Evolutionary conservation across 1,284 basidiomycete genomes (phyloP).

Genomic region (Rhodotorula sp.): DNA sequence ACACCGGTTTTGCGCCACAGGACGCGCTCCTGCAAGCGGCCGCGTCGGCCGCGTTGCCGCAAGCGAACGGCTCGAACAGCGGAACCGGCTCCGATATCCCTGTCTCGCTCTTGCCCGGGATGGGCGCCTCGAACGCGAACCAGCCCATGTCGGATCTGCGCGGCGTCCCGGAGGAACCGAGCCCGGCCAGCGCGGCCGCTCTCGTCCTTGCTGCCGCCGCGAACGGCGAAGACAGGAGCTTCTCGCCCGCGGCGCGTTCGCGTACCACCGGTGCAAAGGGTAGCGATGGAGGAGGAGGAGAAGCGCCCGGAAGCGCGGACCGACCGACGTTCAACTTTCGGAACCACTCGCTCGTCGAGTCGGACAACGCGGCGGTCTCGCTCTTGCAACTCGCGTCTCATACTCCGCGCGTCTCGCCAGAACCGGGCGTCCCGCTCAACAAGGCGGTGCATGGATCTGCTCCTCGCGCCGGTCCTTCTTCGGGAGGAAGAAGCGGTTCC

Average conservation of each 20-base stretch:
- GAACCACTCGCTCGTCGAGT: conserved; percentile 33
- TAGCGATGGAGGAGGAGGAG: conserved; percentile 1
- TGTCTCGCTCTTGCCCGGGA: neutral
- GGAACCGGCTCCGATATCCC: neutral
- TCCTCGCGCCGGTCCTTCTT: neutral
- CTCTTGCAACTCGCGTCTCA: conserved; percentile 41
- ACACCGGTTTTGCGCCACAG: conserved; percentile 14
- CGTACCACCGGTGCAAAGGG: neutral
- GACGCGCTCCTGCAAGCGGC: conserved; percentile 1
- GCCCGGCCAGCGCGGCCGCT: conserved; percentile 11
- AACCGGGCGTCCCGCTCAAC: conserved; percentile 22
- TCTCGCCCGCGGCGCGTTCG: neutral
- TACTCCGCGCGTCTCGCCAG: conserved; percentile 38
- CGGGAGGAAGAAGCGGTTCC: neutral
- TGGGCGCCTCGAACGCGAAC: conserved; percentile 7
- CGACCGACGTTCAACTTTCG: neutral
- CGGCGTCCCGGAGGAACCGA: conserved; percentile 23
- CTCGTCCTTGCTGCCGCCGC: conserved; percentile 13
- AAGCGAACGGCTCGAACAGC: neutral
- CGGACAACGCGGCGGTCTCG: conserved; percentile 44
- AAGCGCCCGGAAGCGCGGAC: neutral
- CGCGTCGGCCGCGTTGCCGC: neutral
- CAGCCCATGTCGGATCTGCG: conserved; percentile 31
- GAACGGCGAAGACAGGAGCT: conserved; percentile 5
- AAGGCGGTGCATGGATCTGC: neutral